A percentile compares a stretch with the other conserved stretches of the same genome.
phyloP scores from a whole-genome alignment of 345 rosid species.

The Camelina neglecta region DNA sequence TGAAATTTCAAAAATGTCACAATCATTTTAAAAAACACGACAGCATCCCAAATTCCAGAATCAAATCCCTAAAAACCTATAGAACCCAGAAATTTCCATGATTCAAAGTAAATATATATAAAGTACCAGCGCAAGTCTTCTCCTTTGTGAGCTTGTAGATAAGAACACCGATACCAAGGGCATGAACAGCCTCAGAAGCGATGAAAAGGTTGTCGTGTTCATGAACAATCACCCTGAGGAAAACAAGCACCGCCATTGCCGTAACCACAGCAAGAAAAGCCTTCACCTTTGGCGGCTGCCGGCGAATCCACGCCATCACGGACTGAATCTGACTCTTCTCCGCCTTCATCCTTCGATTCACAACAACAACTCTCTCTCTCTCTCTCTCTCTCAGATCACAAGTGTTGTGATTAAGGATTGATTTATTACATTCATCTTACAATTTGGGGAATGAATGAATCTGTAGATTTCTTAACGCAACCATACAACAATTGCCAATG shows the following conservation, averaged over 20 bases:
- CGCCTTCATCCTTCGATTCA: conserved; percentile 51
- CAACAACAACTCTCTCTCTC: background rate
- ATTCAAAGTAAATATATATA: background rate
- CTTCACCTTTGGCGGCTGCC: conserved; percentile 83
- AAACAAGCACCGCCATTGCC: conserved; percentile 64
- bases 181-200: conserved; percentile 86
- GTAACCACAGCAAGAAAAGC: conserved; percentile 60
- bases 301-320: conserved; percentile 70
- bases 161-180: conserved; percentile 77
- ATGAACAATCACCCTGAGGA: conserved; percentile 73
- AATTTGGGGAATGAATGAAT: background rate
- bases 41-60: background rate
- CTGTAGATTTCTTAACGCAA: conserved; percentile 29
- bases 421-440: too few relatives aligned
- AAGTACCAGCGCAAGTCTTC: conserved; percentile 80
- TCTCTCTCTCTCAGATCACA: background rate
- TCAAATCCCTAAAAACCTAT: background rate
- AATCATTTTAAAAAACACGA: background rate
- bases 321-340: conserved; percentile 65
- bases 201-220: conserved; percentile 92
- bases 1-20: background rate
- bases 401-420: too few relatives aligned
- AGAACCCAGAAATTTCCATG: background rate
- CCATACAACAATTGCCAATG: conserved; percentile 18
- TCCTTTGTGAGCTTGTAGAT: conserved; percentile 89